Evolutionary conservation across 176 grass and related monocot genomes (phyloP), one percentile per base, ranked within the genome.

Genomic region (Cocos nucifera): DNA sequence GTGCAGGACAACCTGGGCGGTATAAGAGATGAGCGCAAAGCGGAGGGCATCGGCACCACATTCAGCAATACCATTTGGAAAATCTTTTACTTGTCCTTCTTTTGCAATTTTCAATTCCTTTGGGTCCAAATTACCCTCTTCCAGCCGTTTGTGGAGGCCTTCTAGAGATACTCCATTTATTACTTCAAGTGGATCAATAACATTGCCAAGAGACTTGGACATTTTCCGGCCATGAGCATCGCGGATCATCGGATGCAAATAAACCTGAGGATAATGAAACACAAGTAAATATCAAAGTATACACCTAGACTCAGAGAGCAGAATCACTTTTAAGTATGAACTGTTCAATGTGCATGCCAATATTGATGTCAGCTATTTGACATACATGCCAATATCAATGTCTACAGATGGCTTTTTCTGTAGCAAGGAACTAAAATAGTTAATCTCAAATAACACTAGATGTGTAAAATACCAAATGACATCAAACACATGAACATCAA

Each of bases 21-120:
- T 79, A 71, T 89, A 89, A 12, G 86, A 65, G 63, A 89, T 86
- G 60, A 95, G 86, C 30, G 90, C 79, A 9, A 95, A 95, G 27
- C 90, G 79, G 58, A 95, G 86, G 44, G 86, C 90, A 73, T 95
- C 86, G 18, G 90, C 87, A 39, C 90, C 90, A n/a, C 86, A 95
- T 76, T 95, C 86, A 63, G 82, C 51, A 71, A 95, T 95, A 71
- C 90, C 90, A 78, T 89, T 83, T 69, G 86, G 82, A 52, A 82
- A 95, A 63, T 95, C 90, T 59, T 95, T 95, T 9, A 4, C 66
- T 63, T 86, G 88, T 35, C 77, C 90, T 59, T 89, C 67, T 77
- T 61, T 89, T 50, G 90, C 90, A 22, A 58, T 60, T 49, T 19
- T 30, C 20, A 89, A 27, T 77, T 95, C 90, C 73, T 61, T 89